Conservation (phyloP, 345 rosid genomes). For the Eucalyptus caleyi region DNA sequence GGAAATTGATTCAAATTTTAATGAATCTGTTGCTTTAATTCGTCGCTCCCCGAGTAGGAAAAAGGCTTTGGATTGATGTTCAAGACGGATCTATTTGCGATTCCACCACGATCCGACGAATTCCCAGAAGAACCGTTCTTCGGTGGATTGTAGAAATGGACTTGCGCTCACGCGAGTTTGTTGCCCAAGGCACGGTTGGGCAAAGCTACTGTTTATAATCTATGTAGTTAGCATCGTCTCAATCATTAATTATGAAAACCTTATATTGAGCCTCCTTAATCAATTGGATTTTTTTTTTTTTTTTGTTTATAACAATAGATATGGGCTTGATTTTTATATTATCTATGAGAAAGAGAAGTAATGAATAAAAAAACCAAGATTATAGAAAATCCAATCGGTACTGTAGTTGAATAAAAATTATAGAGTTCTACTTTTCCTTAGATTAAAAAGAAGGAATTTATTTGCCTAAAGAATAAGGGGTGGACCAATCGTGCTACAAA, state of each 20-base stretch:
- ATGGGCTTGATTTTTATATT: neutral
- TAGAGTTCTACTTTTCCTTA: neutral
- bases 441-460: neutral
- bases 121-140: no score
- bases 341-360: neutral
- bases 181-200: no score
- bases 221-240: fast-evolving
- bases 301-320: neutral
- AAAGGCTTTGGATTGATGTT: no score
- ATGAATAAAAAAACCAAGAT: neutral
- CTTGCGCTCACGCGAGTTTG: no score
- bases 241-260: neutral
- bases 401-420: neutral
- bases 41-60: no score
- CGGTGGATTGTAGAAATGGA: no score
- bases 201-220: no score
- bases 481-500: neutral
- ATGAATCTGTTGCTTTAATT: no score
- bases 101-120: no score
- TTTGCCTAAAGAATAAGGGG: neutral
- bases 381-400: neutral
- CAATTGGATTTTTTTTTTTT: neutral
- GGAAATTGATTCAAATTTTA: no score
- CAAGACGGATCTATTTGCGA: no score
- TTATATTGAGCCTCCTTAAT: neutral